Conservation (phyloP, 2,329 filamentous ascomycete genomes). For the Colletotrichum agaves region DNA sequence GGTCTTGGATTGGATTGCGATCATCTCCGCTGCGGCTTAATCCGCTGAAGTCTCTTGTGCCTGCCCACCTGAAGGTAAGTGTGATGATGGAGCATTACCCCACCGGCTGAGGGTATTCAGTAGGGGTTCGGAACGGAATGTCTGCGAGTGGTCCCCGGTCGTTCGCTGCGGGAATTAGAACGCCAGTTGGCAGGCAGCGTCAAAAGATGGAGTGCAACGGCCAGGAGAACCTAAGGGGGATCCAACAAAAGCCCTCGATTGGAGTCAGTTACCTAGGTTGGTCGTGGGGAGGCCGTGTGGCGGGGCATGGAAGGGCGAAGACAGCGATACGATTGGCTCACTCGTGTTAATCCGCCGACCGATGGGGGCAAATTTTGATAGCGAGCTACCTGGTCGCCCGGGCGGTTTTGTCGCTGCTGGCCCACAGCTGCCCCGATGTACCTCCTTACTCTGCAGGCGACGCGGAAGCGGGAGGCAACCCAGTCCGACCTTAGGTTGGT, state of each 20-base stretch:
- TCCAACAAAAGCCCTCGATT: slow-evolving; percentile 14
- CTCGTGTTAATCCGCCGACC: background rate
- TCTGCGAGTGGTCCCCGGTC: slow-evolving; percentile 5
- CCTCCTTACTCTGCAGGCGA: slow-evolving; percentile 19
- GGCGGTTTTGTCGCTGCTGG: background rate
- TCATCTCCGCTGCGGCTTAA: slow-evolving; percentile 35
- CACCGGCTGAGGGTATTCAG: slow-evolving; percentile 25
- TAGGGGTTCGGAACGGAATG: slow-evolving; percentile 7
- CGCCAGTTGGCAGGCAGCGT: slow-evolving; percentile 9
- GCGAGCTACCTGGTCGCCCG: slow-evolving; percentile 18
- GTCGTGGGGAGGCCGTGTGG: slow-evolving; percentile 33
- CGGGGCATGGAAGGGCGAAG: slow-evolving; percentile 25
- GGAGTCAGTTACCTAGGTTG: slow-evolving; percentile 16
- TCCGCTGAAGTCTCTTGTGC: slow-evolving; percentile 10
- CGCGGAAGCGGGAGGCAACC: slow-evolving; percentile 37
- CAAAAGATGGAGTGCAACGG: slow-evolving; percentile 13
- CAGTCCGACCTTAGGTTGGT: slow-evolving; percentile 32
- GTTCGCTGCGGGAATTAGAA: slow-evolving; percentile 8
- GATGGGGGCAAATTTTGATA: slow-evolving; percentile 26
- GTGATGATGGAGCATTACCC: slow-evolving; percentile 24
- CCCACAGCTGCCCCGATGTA: slow-evolving; percentile 24
- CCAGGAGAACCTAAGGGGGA: slow-evolving; percentile 1
- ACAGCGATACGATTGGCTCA: slow-evolving; percentile 24
- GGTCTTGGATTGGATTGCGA: slow-evolving; percentile 34
- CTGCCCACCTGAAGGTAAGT: slow-evolving; percentile 27